A percentile compares a stretch with the other conserved stretches of the same genome.
phyloP scores from a whole-genome alignment of 2,329 filamentous ascomycete species.

The Ceratocystis destructans region DNA sequence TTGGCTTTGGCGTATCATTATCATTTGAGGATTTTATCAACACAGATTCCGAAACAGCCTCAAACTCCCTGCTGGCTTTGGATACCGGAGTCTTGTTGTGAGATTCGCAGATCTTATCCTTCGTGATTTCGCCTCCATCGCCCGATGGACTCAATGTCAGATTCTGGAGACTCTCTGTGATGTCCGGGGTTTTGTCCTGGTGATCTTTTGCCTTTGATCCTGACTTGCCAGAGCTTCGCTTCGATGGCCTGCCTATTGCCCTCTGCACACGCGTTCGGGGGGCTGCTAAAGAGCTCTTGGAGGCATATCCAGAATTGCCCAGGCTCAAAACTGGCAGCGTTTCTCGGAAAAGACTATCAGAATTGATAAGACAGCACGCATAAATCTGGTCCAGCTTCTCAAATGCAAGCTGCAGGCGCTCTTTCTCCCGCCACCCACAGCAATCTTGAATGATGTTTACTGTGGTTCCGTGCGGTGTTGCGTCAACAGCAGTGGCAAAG shows the following conservation, averaged over 20 bases:
- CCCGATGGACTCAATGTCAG: slow-evolving; percentile 1
- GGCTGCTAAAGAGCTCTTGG: background rate
- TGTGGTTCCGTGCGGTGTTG: slow-evolving; percentile 72
- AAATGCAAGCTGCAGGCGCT: slow-evolving; percentile 57
- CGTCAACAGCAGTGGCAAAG: slow-evolving; percentile 82
- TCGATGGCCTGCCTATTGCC: background rate
- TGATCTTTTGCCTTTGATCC: background rate
- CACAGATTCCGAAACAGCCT: background rate
- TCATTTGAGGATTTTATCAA: background rate
- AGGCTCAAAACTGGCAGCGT: background rate
- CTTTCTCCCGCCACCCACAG: slow-evolving; percentile 60
- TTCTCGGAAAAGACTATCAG: slow-evolving; percentile 40
- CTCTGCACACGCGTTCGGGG: slow-evolving; percentile 10
- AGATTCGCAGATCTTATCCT: background rate
- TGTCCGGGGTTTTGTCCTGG: background rate
- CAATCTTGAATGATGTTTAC: slow-evolving; percentile 83
- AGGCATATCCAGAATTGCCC: background rate
- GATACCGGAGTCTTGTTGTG: background rate
- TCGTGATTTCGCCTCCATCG: background rate
- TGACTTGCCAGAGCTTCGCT: background rate
- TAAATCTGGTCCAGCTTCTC: slow-evolving; percentile 59
- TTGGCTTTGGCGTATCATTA: background rate
- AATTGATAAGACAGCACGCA: slow-evolving; percentile 52
- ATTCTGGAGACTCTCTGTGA: slow-evolving; percentile 6
- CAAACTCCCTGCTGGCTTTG: background rate